Percentiles rank a stretch among this genome's conserved stretches.
Conservation (phyloP, 768 basidiomycete species). For the Chalciporus pseudorubinellus region DNA sequence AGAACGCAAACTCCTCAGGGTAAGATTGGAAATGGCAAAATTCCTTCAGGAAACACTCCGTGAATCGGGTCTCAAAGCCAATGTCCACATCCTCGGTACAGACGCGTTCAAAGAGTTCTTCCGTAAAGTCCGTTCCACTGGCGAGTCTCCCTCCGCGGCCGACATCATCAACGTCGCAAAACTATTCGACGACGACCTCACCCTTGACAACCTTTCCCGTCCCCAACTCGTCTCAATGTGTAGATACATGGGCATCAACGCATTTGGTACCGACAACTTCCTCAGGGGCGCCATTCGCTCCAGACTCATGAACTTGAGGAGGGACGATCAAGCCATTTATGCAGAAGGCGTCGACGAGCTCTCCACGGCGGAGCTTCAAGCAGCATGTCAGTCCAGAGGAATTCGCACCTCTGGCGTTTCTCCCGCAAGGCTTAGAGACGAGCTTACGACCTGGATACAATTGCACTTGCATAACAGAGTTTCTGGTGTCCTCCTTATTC, state of each 20-base stretch:
- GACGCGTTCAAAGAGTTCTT: slow-evolving; percentile 99
- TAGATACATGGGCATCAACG: slow-evolving; percentile 96
- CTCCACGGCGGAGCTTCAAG: slow-evolving; percentile 87
- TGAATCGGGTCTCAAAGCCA: slow-evolving; percentile 90
- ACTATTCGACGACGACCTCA: slow-evolving; percentile 96
- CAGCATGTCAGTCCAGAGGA: slow-evolving; percentile 91
- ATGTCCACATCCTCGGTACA: slow-evolving; percentile 87
- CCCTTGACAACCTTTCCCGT: slow-evolving; percentile 94
- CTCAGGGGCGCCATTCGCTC: slow-evolving; percentile 87
- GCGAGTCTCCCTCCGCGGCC: slow-evolving; percentile 83
- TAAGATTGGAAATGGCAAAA: slow-evolving; percentile 97
- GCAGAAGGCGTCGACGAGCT: slow-evolving; percentile 87
- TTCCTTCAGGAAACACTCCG: slow-evolving; percentile 97
- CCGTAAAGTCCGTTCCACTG: slow-evolving; percentile 95
- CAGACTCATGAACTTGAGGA: slow-evolving; percentile 75
- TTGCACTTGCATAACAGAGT: slow-evolving; percentile 88
- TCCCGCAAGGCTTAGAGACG: slow-evolving; percentile 84
- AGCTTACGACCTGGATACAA: slow-evolving; percentile 89
- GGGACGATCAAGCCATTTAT: slow-evolving; percentile 92
- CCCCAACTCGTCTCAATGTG: slow-evolving; percentile 99
- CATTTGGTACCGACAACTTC: slow-evolving; percentile 99
- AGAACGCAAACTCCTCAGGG: slow-evolving; percentile 89
- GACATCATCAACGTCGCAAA: slow-evolving; percentile 95
- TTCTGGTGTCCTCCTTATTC: slow-evolving; percentile 88
- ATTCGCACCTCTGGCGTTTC: slow-evolving; percentile 87